Evolutionary conservation across 495 filamentous ascomycete genomes (phyloP).

Genomic region (Xylaria grammica): DNA sequence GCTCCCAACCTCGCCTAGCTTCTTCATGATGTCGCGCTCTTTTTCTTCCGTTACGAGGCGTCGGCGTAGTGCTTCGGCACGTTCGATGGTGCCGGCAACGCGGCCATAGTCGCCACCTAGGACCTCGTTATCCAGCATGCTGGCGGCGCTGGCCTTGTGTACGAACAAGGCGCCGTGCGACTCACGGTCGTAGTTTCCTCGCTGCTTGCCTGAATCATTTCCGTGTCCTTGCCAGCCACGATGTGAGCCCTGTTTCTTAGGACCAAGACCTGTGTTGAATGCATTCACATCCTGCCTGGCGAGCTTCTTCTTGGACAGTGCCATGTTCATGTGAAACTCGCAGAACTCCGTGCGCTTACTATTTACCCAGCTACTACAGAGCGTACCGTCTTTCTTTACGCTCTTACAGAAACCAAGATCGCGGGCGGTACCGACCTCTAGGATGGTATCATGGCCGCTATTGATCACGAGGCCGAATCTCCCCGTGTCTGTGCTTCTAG

Average conservation of each 20-base stretch:
- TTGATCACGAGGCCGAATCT: constrained; percentile 82
- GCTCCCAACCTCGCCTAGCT: constrained; percentile 64
- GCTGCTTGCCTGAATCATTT: constrained; percentile 44
- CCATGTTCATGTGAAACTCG: constrained; percentile 86
- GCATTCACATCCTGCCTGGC: constrained; percentile 82
- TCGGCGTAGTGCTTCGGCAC: constrained; percentile 69
- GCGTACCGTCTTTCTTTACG: constrained; percentile 80
- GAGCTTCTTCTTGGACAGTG: constrained; percentile 71
- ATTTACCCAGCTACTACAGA: constrained; percentile 86
- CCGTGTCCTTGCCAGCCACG: constrained; percentile 24
- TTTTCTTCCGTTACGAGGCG: constrained; percentile 73
- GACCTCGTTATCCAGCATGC: constrained; percentile 71
- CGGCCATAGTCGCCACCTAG: constrained; percentile 56
- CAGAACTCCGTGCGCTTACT: constrained; percentile 86
- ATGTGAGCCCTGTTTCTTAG: constrained; percentile 34
- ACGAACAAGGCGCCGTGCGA: constrained; percentile 67
- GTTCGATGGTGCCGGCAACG: constrained; percentile 58
- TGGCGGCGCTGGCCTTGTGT: constrained; percentile 57
- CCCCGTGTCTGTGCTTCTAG: constrained; percentile 72
- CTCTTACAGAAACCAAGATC: constrained; percentile 91
- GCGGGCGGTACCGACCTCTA: constrained; percentile 84
- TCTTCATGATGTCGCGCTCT: constrained; percentile 79
- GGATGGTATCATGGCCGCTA: constrained; percentile 81
- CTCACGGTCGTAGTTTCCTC: constrained; percentile 62
- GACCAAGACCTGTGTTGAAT: constrained; percentile 52